These are phyloP conservation scores for Arabidopsis lyrata DNA, from an alignment of 441 rosid species.

Conservation along the genomic window DNA sequence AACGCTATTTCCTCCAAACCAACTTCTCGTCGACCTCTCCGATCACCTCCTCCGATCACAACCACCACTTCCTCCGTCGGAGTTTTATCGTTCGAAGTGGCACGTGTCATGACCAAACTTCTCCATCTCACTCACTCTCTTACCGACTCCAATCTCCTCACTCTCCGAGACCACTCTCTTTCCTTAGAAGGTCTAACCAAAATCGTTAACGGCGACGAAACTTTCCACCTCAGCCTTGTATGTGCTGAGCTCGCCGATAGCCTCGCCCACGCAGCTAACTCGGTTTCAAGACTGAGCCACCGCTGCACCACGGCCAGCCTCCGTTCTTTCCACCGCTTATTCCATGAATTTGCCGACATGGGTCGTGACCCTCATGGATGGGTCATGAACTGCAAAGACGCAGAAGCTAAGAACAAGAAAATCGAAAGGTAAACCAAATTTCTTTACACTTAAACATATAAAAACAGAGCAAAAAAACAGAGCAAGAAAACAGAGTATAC, in stretches of 20 bases:
- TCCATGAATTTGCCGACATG: slow-evolving; percentile 71
- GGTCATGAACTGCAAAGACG: slow-evolving; percentile 66
- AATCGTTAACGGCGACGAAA: slow-evolving; percentile 80
- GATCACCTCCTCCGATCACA: slow-evolving; percentile 42
- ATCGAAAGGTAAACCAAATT: slow-evolving; percentile 59
- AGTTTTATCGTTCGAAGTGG: slow-evolving; percentile 78
- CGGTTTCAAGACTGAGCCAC: slow-evolving; percentile 63
- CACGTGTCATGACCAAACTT: slow-evolving; percentile 87
- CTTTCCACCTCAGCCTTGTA: slow-evolving; percentile 76
- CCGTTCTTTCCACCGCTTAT: slow-evolving; percentile 56
- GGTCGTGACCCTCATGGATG: slow-evolving; percentile 71
- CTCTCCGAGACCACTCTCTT: slow-evolving; percentile 67
- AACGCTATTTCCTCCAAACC: slow-evolving; percentile 64
- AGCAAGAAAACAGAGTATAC: not conserved
- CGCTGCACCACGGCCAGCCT: slow-evolving; percentile 60
- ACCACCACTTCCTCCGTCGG: slow-evolving; percentile 56
- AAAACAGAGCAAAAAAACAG: slow-evolving; percentile 4
- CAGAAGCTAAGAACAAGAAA: slow-evolving; percentile 71
- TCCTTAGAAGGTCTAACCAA: slow-evolving; percentile 80
- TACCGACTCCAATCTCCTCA: slow-evolving; percentile 72
- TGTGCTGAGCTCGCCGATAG: slow-evolving; percentile 85
- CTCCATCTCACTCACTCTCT: slow-evolving; percentile 80
- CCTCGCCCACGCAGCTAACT: slow-evolving; percentile 56
- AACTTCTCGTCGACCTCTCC: slow-evolving; percentile 47
- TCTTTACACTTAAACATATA: not conserved